These are phyloP conservation scores for Candida cerambycidarum DNA, from an alignment of 805 yeast species.

Conservation along the genomic window DNA sequence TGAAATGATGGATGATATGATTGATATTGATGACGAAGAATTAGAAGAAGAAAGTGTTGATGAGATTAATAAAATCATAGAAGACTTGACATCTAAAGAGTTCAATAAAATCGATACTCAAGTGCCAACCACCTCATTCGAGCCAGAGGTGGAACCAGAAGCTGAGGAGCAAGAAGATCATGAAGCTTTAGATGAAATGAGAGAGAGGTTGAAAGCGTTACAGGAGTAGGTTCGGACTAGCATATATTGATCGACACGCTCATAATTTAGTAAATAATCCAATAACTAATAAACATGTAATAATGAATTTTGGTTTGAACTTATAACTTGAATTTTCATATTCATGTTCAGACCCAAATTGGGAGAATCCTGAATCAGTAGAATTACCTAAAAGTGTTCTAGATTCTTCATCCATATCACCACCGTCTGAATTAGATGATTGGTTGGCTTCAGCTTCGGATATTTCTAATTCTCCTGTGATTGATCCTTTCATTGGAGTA, in stretches of 20 bases:
- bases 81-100: constrained; percentile 40
- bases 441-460: too few relatives aligned
- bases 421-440: not conserved
- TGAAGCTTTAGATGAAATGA: constrained; percentile 78
- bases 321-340: not conserved
- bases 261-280: constrained; percentile 8
- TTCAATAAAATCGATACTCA: constrained; percentile 33
- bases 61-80: constrained; percentile 60
- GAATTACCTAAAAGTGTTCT: not conserved
- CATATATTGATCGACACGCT: too few relatives aligned
- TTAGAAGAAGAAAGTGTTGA: constrained; percentile 66
- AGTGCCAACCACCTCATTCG: constrained; percentile 30
- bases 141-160: constrained; percentile 17
- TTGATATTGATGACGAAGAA: constrained; percentile 69
- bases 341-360: constrained; percentile 4
- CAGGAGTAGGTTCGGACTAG: constrained; percentile 55
- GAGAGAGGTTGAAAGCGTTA: constrained; percentile 81
- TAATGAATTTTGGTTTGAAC: not conserved
- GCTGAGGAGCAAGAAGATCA: constrained; percentile 51
- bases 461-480: constrained; percentile 1
- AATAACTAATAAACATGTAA: constrained; percentile 8
- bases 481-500: not conserved
- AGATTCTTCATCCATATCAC: not conserved
- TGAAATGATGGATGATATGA: constrained; percentile 92
- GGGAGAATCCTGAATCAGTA: constrained; percentile 1